A percentile compares a stretch with the other conserved stretches of the same genome.
Evolutionary conservation across 1,284 basidiomycete genomes (phyloP).

Genomic region (Inonotus obliquus): DNA sequence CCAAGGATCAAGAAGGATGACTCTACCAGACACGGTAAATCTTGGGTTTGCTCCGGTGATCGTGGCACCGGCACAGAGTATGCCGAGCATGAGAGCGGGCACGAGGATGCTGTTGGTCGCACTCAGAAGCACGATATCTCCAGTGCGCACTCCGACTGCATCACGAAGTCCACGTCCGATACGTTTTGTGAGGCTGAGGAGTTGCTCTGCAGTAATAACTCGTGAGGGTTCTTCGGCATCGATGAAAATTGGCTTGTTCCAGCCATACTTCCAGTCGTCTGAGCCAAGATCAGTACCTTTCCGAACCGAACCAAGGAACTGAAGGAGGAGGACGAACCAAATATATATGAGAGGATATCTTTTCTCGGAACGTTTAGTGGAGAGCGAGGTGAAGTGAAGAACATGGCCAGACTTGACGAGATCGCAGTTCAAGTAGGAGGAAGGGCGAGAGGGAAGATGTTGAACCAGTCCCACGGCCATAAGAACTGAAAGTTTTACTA

Average conservation of each 20-base stretch:
- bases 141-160: slow-evolving; percentile 6
- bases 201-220: slow-evolving; percentile 13
- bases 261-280: slow-evolving; percentile 19
- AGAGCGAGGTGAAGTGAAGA: background rate
- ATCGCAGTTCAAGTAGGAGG: background rate
- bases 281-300: background rate
- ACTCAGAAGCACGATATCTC: slow-evolving; percentile 19
- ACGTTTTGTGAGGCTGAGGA: slow-evolving; percentile 12
- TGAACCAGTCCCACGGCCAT: background rate
- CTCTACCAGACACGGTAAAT: slow-evolving; percentile 3
- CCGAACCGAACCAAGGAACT: background rate
- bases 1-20: background rate
- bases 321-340: slow-evolving; percentile 14
- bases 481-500: background rate
- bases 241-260: slow-evolving; percentile 18
- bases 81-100: slow-evolving; percentile 20
- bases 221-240: slow-evolving; percentile 16
- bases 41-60: slow-evolving; percentile 19
- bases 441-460: background rate
- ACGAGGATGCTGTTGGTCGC: slow-evolving; percentile 16
- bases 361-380: slow-evolving; percentile 14
- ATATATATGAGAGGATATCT: slow-evolving; percentile 20
- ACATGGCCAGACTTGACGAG: background rate
- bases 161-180: slow-evolving; percentile 17
- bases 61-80: slow-evolving; percentile 19